Base-by-base conservation (phyloP, 140 eudicot species). In the Cichorium intybus region DNA sequence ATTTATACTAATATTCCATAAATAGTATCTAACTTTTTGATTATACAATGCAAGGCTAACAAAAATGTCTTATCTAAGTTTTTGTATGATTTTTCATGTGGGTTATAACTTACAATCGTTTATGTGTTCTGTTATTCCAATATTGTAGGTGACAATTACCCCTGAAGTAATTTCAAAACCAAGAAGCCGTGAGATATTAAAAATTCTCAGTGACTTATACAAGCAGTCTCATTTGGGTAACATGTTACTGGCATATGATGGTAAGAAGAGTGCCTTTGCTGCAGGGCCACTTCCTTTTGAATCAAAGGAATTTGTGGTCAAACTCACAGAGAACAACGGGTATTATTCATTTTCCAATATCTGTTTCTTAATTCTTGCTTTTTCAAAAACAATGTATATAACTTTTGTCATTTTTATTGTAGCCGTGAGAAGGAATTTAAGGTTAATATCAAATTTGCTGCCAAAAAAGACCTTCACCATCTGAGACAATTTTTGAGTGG, bases 371-470 rank as follows among this genome's bases (percentile, higher is more conserved):
- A 2, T 17, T 37, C 3, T 58, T 24, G 10, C 10, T 24, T 27
- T 39, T 11, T 8, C 18, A 22, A 14, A 64, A 12, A 1, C 59
- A 15, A 41, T 61, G 16, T 50, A 54, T 15, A 26, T 56, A 11
- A 46, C 5, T 18, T 33, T 34, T 65, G 55, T n/a, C 55, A 43
- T 43, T 4, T 56, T 27, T 24, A 15, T 28, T 64, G 43, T 76
- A 87, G 96, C 65, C 67, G 81, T 11, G 85, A 80, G 4, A 77
- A 83, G 0, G 82, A 82, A 1, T 91, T 87, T 45, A 79, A 62
- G 41, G 95, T 91, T 1, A 50, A 88, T 0, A 80, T 91, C 5
- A 91, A 80, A 12, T 87, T 91, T 68, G 97, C 89, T 41, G 82
- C 91, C 0, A 76, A 60, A 27, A 85, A 77, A 12, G 88, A 87